Conservation (phyloP, 331 rosid species). For the Ulmus americana region DNA sequence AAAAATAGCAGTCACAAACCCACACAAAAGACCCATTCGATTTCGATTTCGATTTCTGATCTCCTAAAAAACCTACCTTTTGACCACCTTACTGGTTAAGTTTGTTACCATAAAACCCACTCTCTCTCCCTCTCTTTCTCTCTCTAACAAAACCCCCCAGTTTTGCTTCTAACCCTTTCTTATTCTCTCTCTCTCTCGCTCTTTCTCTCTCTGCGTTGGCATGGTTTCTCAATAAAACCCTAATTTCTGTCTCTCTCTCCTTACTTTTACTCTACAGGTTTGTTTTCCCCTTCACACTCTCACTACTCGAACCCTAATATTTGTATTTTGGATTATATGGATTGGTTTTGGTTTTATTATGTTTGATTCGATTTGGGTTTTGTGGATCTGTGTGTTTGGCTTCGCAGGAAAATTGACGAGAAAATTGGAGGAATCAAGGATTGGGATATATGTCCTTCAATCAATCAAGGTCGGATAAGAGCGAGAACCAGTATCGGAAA, state of each 20-base stretch:
- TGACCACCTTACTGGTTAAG: conserved; percentile 42
- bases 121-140: neutral
- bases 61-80: conserved; percentile 64
- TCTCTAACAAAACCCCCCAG: neutral
- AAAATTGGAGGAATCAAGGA: conserved; percentile 35
- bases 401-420: conserved; percentile 36
- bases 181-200: neutral
- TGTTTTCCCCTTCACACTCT: conserved; percentile 13
- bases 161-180: neutral
- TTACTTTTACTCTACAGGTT: conserved; percentile 39
- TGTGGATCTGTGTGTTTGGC: conserved; percentile 29
- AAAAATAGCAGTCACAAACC: conserved; percentile 1
- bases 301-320: conserved; percentile 7
- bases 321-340: neutral
- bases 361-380: conserved; percentile 10
- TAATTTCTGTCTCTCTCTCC: conserved; percentile 27
- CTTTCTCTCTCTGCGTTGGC: conserved; percentile 20
- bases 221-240: conserved; percentile 59
- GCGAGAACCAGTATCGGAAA: conserved; percentile 49
- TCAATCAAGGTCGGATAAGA: conserved; percentile 84
- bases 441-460: conserved; percentile 88
- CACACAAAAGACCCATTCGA: conserved; percentile 32
- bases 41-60: conserved; percentile 33
- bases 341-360: conserved; percentile 6
- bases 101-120: conserved; percentile 33